phyloP scores from a whole-genome alignment of 257 asterid genomes.

The Forsythia suspensa region DNA sequence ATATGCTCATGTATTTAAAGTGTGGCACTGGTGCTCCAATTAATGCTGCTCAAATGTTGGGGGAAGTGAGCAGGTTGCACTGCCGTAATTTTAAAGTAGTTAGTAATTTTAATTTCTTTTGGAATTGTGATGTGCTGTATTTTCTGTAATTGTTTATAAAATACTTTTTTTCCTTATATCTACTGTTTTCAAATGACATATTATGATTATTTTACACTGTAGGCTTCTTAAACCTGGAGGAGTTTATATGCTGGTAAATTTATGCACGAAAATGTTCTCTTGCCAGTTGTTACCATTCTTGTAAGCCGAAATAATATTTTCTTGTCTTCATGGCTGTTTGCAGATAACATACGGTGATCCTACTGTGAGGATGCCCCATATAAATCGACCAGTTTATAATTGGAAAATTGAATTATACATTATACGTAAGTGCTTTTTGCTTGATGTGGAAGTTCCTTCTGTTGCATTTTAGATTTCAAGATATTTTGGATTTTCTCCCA shows the following conservation, averaged over 20 bases:
- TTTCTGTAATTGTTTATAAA: conserved; percentile 7
- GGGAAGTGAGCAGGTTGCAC: conserved; percentile 95
- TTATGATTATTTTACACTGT: conserved; percentile 27
- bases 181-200: conserved; percentile 14
- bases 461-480: background rate
- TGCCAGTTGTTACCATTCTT: conserved; percentile 9
- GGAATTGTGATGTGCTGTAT: background rate
- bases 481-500: background rate
- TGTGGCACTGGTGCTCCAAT: conserved; percentile 87
- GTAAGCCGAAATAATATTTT: conserved; percentile 16
- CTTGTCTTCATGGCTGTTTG: conserved; percentile 29
- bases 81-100: background rate
- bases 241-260: conserved; percentile 82
- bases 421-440: conserved; percentile 65
- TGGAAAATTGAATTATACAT: conserved; percentile 84
- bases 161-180: background rate
- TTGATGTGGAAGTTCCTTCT: background rate
- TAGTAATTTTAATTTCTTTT: background rate
- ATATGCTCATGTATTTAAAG: conserved; percentile 41
- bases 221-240: conserved; percentile 99
- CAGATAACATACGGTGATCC: conserved; percentile 99
- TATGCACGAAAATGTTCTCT: conserved; percentile 23
- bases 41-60: conserved; percentile 89
- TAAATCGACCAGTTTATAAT: conserved; percentile 67
- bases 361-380: conserved; percentile 80